Evolutionary conservation across 306 rosid species (phyloP).

Genomic region (Pterocarpus santalinus): DNA sequence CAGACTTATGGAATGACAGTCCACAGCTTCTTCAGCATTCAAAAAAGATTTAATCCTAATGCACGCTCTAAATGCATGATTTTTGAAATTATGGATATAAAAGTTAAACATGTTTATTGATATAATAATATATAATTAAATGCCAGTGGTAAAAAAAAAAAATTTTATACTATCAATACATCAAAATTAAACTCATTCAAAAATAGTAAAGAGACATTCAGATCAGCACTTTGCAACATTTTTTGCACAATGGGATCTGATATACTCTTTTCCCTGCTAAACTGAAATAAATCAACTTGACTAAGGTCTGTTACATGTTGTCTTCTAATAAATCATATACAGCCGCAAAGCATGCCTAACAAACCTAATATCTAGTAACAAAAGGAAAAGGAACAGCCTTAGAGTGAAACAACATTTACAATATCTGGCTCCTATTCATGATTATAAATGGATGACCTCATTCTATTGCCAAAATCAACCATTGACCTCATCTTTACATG

Average conservation of each 20-base stretch:
- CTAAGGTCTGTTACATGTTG: slow-evolving; percentile 20
- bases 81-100: no score
- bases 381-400: slow-evolving; percentile 55
- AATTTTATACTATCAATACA: neutral
- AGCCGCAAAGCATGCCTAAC: slow-evolving; percentile 68
- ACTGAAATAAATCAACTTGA: slow-evolving; percentile 39
- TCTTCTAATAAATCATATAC: slow-evolving; percentile 58
- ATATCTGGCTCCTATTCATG: slow-evolving; percentile 50
- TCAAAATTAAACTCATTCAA: slow-evolving; percentile 27
- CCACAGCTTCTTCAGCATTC: no score
- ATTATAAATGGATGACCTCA: slow-evolving; percentile 64
- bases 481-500: slow-evolving; percentile 54
- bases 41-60: no score
- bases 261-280: slow-evolving; percentile 29
- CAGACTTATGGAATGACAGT: no score
- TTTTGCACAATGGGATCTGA: slow-evolving; percentile 33
- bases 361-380: slow-evolving; percentile 57
- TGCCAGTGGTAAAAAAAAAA: no score
- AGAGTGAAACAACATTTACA: slow-evolving; percentile 70
- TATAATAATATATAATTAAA: no score
- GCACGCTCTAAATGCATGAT: no score
- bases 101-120: no score
- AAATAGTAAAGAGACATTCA: neutral
- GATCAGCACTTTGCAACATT: neutral
- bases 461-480: slow-evolving; percentile 65